Conservation (phyloP, 805 yeast genomes). For the Candida schatavii region DNA sequence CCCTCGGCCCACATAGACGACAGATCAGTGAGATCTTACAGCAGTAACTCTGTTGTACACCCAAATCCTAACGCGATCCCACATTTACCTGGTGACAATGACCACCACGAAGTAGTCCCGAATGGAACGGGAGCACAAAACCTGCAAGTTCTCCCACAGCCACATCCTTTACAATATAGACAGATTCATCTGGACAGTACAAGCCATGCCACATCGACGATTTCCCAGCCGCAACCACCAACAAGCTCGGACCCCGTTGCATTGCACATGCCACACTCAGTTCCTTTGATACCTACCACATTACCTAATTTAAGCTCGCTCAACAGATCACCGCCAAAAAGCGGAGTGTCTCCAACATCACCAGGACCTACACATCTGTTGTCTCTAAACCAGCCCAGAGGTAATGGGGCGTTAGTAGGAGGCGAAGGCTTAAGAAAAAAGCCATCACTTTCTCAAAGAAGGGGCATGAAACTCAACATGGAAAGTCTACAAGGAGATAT, state of each 20-base stretch:
- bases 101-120: not conserved
- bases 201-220: too few relatives aligned
- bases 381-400: constrained; percentile 3
- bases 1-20: constrained; percentile 13
- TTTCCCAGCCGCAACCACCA: too few relatives aligned
- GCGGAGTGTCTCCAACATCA: not conserved
- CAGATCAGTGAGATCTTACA: constrained; percentile 17
- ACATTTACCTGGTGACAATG: constrained; percentile 6
- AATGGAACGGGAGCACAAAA: too few relatives aligned
- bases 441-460: constrained; percentile 49
- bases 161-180: too few relatives aligned
- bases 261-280: not conserved
- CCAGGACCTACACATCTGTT: constrained; percentile 7
- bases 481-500: constrained; percentile 16
- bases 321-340: constrained; percentile 3
- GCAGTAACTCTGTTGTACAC: constrained; percentile 32
- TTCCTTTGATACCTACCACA: not conserved
- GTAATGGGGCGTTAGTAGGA: constrained; percentile 12
- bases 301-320: not conserved
- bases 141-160: too few relatives aligned
- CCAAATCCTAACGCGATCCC: constrained; percentile 22
- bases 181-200: too few relatives aligned
- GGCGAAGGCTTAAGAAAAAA: constrained; percentile 25
- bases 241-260: constrained; percentile 4
- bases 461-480: constrained; percentile 53